A percentile compares a stretch with the other conserved stretches of the same genome.
phyloP scores from a whole-genome alignment of 371 early-diverging fungal genomes.

The Mortierella sp. region DNA sequence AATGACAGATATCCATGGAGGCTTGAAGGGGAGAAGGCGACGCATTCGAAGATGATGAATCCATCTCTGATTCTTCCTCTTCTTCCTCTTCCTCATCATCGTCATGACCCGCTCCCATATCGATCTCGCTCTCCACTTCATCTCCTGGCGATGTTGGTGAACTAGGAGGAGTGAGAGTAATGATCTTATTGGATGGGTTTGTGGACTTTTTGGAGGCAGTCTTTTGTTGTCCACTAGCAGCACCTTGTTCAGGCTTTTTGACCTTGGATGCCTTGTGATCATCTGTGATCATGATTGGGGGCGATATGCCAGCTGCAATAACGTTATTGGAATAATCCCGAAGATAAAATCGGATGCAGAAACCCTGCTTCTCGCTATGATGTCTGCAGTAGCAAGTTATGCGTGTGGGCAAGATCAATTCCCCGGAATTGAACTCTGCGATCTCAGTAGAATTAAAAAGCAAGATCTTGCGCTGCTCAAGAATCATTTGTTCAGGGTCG shows the following conservation, averaged over 20 bases:
- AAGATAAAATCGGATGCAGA: conserved; percentile 85
- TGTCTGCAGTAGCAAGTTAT: conserved; percentile 97
- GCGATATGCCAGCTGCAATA: conserved; percentile 87
- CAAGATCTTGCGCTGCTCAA: conserved; percentile 80
- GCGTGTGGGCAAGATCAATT: conserved; percentile 89
- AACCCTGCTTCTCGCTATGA: conserved; percentile 92
- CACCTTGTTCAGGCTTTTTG: conserved; percentile 58
- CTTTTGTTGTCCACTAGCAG: conserved; percentile 29
- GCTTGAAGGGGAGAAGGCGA: conserved; percentile 54
- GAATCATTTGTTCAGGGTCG: conserved; percentile 64
- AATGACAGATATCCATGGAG: conserved; percentile 49
- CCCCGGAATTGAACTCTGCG: conserved; percentile 91
- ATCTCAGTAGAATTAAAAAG: conserved; percentile 92
- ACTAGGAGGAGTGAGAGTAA: conserved; percentile 48
- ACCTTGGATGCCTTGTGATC: conserved; percentile 93
- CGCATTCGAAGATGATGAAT: conserved; percentile 47
- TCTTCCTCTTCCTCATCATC: conserved; percentile 49
- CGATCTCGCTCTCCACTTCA: conserved; percentile 39
- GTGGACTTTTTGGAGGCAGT: conserved; percentile 17
- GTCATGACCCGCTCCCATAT: conserved; percentile 43
- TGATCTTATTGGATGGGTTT: conserved; percentile 31
- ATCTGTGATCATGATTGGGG: conserved; percentile 96
- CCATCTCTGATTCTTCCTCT: conserved; percentile 48
- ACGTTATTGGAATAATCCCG: conserved; percentile 74
- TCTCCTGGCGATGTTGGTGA: conserved; percentile 43